These are phyloP conservation scores for Trichosporon asahii DNA, from an alignment of 1,284 basidiomycete species.

Conservation along the genomic window DNA sequence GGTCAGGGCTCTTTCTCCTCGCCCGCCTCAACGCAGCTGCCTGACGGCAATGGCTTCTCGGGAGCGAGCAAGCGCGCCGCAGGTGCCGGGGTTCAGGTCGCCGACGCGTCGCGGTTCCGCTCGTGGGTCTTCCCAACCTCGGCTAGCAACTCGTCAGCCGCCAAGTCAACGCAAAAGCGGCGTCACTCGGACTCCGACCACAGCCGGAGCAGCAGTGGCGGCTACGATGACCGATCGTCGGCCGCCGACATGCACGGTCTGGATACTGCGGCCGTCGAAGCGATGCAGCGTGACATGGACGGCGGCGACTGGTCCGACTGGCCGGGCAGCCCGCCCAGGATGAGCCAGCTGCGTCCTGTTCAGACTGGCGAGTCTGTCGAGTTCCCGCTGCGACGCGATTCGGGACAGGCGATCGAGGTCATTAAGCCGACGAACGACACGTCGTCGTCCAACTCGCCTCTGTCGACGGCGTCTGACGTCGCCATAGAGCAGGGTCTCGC, in stretches of 20 bases:
- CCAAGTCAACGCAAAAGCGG: slow-evolving; percentile 4
- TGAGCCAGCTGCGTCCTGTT: not conserved
- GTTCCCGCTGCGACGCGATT: slow-evolving; percentile 19
- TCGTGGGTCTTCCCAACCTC: slow-evolving; percentile 22
- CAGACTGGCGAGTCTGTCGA: slow-evolving; percentile 21
- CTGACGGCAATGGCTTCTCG: not conserved
- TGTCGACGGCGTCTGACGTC: not conserved
- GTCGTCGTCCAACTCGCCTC: not conserved
- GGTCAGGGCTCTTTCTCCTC: not conserved
- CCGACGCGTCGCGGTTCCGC: slow-evolving; percentile 15
- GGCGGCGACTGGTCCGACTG: not conserved
- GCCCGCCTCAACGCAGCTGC: not conserved
- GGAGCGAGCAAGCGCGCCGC: not conserved
- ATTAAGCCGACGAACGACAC: not conserved
- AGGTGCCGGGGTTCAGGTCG: not conserved
- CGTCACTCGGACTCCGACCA: slow-evolving; percentile 10
- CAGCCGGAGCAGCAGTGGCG: not conserved
- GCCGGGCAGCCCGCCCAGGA: slow-evolving; percentile 5
- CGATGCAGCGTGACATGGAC: not conserved
- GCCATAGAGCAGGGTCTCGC: not conserved
- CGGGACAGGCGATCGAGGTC: slow-evolving; percentile 1
- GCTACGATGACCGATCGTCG: not conserved
- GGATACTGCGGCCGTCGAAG: slow-evolving; percentile 3
- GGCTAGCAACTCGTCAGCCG: not conserved
- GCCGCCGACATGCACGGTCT: not conserved